These are phyloP conservation scores for Pichia sp. DNA, from an alignment of 1,139 yeast species.

Conservation along the genomic window DNA sequence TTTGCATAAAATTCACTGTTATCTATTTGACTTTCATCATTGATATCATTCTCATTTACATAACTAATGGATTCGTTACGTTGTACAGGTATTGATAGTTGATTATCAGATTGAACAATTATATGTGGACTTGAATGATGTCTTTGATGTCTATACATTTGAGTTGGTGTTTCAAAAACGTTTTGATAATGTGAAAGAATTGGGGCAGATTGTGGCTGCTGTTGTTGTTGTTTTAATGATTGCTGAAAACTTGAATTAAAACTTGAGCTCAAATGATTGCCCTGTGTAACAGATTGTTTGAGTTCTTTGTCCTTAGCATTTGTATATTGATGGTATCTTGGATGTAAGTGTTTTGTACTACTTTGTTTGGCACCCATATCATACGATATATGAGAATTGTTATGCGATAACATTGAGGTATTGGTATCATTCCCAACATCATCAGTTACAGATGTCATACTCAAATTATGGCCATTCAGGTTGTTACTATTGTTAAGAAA, in stretches of 20 bases:
- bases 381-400: background rate
- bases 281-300: background rate
- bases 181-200: background rate
- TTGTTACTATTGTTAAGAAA: conserved; percentile 16
- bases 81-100: background rate
- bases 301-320: background rate
- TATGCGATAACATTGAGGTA: conserved; percentile 35
- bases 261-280: background rate
- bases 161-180: background rate
- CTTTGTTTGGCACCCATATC: background rate
- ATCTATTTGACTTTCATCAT: background rate
- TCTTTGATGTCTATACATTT: conserved; percentile 1
- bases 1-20: conserved; percentile 39
- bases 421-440: conserved; percentile 32
- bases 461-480: conserved; percentile 17
- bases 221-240: background rate
- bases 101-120: background rate
- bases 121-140: conserved; percentile 10
- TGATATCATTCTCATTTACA: background rate
- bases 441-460: conserved; percentile 26
- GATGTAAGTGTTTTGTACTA: background rate
- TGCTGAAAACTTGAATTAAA: background rate
- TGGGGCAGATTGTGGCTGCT: background rate
- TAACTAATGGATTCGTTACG: background rate
- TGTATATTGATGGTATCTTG: background rate